These are phyloP conservation scores for Acacia confusa DNA, from an alignment of 306 rosid genomes.

Conservation along the genomic window DNA sequence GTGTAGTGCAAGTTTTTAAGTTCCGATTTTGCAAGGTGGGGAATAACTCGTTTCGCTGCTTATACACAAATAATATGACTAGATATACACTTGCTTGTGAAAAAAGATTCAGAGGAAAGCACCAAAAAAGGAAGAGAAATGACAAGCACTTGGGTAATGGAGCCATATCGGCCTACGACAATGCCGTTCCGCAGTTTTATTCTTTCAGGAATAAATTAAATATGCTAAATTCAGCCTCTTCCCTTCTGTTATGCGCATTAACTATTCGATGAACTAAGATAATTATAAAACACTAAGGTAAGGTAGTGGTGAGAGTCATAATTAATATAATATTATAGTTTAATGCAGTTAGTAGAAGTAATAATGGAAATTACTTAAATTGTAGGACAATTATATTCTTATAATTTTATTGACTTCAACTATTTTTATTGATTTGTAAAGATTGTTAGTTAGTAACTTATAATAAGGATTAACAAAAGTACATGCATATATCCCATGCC, in stretches of 20 bases:
- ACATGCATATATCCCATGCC: not conserved
- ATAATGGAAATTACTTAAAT: too few relatives aligned
- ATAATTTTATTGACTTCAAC: too few relatives aligned
- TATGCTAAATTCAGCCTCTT: not conserved
- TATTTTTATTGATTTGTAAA: too few relatives aligned
- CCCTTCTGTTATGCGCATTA: not conserved
- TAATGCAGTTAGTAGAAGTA: too few relatives aligned
- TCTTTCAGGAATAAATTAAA: not conserved
- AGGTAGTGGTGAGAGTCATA: too few relatives aligned
- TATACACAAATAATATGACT: not conserved
- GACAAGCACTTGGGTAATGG: not conserved
- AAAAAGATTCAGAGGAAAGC: not conserved
- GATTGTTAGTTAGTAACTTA: too few relatives aligned
- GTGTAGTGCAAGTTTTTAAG: not conserved
- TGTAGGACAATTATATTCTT: too few relatives aligned
- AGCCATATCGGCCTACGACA: not conserved
- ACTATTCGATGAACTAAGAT: not conserved
- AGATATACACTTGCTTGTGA: not conserved
- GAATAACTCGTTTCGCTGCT: not conserved
- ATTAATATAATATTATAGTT: too few relatives aligned
- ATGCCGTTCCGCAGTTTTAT: not conserved
- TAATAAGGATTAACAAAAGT: too few relatives aligned
- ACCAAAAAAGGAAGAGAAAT: not conserved
- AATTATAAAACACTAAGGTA: too few relatives aligned
- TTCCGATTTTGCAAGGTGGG: not conserved